Conservation (phyloP, 192 early-diverging fungal species). For the Podila verticillata region DNA sequence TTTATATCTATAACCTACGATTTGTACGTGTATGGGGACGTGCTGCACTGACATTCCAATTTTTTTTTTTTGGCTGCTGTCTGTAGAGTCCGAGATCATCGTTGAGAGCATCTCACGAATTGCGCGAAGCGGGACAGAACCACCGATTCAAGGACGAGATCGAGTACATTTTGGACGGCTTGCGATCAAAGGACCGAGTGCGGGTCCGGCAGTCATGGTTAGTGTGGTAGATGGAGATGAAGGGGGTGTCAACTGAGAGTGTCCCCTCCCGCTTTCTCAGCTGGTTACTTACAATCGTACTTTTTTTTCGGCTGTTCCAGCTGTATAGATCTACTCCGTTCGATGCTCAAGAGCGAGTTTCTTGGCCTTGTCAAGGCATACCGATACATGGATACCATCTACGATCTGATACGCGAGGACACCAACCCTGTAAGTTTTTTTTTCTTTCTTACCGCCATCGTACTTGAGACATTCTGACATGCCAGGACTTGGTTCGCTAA, state of each 20-base stretch:
- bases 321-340: conserved; percentile 62
- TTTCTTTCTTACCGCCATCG: neutral
- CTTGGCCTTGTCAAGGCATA: conserved; percentile 47
- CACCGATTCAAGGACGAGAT: conserved; percentile 69
- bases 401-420: conserved; percentile 35
- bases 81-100: conserved; percentile 31
- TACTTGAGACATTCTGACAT: neutral
- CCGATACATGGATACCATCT: conserved; percentile 54
- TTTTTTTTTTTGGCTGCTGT: neutral
- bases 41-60: neutral
- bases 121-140: conserved; percentile 63
- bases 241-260: no score
- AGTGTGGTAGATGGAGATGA: neutral
- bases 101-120: conserved; percentile 63
- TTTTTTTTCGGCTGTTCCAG: conserved; percentile 17
- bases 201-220: conserved; percentile 62
- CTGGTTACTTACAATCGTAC: neutral
- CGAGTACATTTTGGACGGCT: conserved; percentile 65
- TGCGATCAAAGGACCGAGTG: conserved; percentile 52
- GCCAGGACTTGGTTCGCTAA: neutral
- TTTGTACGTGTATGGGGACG: neutral
- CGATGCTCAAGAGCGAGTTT: conserved; percentile 56
- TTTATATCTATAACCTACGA: neutral
- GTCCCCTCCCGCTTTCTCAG: neutral
- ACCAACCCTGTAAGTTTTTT: conserved; percentile 49